phyloP scores from a whole-genome alignment of 73 alveolate species.

The Symbiodinium pilosum region DNA sequence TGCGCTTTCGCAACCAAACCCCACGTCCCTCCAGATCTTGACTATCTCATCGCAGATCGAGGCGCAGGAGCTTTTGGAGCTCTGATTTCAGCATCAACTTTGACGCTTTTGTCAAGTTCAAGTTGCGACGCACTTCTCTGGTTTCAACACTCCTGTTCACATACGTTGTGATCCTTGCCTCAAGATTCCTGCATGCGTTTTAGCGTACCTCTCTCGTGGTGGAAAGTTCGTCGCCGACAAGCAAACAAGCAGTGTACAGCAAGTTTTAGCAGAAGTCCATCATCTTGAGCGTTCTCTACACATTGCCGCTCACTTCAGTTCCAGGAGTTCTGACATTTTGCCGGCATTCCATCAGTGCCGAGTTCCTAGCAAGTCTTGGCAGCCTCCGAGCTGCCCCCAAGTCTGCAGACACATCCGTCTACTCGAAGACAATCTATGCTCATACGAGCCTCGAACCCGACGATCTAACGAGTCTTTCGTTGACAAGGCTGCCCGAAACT shows the following conservation, averaged over 20 bases:
- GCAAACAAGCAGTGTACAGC: not conserved
- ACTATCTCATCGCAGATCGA: not conserved
- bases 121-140: not conserved
- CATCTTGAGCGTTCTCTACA: not conserved
- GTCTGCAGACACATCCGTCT: not conserved
- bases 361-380: slow-evolving; percentile 9
- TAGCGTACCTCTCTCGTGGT: slow-evolving; percentile 33
- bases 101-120: not conserved
- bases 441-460: not conserved
- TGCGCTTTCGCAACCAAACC: not conserved
- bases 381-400: not conserved
- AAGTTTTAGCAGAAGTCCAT: not conserved
- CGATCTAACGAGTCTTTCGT: not conserved
- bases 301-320: not conserved
- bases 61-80: slow-evolving; percentile 20
- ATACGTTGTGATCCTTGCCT: not conserved
- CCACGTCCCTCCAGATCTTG: not conserved
- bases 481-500: slow-evolving; percentile 16
- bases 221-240: slow-evolving; percentile 34
- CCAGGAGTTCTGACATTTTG: not conserved
- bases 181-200: slow-evolving; percentile 23
- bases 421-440: not conserved
- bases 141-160: slow-evolving; percentile 31
- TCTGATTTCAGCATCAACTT: slow-evolving; percentile 21
- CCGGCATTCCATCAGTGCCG: not conserved